Evolutionary conservation across 768 basidiomycete genomes (phyloP), one percentile per base, ranked within the genome.

Genomic region (Termitomyces sp.): DNA sequence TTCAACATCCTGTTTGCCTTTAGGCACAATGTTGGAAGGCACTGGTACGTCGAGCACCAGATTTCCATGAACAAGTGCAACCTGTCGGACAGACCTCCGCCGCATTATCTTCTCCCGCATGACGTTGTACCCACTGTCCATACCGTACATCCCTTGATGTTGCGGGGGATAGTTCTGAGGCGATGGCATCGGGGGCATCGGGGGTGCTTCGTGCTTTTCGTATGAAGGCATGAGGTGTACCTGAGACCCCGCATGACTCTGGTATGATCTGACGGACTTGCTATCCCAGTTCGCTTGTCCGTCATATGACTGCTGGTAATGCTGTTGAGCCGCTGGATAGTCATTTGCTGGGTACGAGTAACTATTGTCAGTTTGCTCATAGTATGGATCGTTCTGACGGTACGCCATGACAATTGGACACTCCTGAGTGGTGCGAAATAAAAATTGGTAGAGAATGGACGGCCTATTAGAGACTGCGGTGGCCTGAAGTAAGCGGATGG

Each of bases 71-170:
- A 85, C 79, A 38, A 94, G 83, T 64, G 86, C 85, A 59, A 94
- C 87, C 63, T 92, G 87, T 58, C 87, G 83, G 44, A 90, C 77
- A 40, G 88, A 89, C 53, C 90, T 79, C 44, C 87, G 84, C 68
- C 87, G 90, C 84, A 93, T 84, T 72, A 92, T 82, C 70, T 90
- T 88, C 60, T 93, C 90, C 63, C 83, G 77, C 45, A 86, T 87
- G 44, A 77, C 75, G 26, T 84, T 83, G 72, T 85, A 92, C 16
- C 87, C 88, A 47, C 68, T 73, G 68, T 78, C 76, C 60, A 77
- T 75, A 53, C 45, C 53, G 18, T 78, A 73, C 66, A 82, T 72
- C 26, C 71, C 78, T 9, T 81, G 84, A 22, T 74, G 71, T 52
- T 75, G 80, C 26, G 87, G 87, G n/a, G 86, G 87, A 68, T 88